These are phyloP conservation scores for Euphorbia tirucalli DNA, from an alignment of 345 rosid species.

Conservation along the genomic window DNA sequence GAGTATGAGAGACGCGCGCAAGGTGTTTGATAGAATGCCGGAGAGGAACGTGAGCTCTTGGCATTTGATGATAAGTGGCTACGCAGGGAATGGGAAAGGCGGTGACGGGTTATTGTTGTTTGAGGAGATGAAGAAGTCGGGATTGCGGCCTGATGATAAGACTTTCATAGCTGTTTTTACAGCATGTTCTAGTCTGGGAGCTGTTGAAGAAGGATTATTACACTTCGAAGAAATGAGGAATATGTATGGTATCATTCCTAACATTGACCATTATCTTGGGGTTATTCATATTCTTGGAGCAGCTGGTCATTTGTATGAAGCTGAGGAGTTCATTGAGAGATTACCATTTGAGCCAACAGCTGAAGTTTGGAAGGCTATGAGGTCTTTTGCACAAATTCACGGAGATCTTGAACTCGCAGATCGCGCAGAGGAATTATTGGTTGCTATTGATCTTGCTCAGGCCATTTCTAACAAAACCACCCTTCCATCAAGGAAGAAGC, in stretches of 20 bases:
- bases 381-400: conserved; percentile 40
- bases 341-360: conserved; percentile 39
- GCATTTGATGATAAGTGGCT: conserved; percentile 45
- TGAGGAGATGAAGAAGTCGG: conserved; percentile 40
- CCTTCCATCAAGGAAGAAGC: conserved; percentile 38
- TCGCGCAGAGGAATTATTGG: conserved; percentile 34
- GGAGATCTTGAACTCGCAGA: conserved; percentile 61
- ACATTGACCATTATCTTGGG: conserved; percentile 41
- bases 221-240: conserved; percentile 42
- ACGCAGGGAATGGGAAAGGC: conserved; percentile 43
- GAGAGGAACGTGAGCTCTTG: conserved; percentile 36
- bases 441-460: conserved; percentile 33
- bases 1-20: conserved; percentile 40
- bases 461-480: conserved; percentile 18
- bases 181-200: conserved; percentile 44
- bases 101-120: conserved; percentile 41
- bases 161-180: conserved; percentile 37
- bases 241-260: conserved; percentile 36
- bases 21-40: conserved; percentile 57
- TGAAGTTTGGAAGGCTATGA: conserved; percentile 40
- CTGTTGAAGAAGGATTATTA: conserved; percentile 33
- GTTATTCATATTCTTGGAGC: conserved; percentile 40
- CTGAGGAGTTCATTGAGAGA: conserved; percentile 47
- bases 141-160: conserved; percentile 26
- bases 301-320: conserved; percentile 46